phyloP scores from a whole-genome alignment of 2,329 filamentous ascomycete species.

The Metarhizium guizhouense region DNA sequence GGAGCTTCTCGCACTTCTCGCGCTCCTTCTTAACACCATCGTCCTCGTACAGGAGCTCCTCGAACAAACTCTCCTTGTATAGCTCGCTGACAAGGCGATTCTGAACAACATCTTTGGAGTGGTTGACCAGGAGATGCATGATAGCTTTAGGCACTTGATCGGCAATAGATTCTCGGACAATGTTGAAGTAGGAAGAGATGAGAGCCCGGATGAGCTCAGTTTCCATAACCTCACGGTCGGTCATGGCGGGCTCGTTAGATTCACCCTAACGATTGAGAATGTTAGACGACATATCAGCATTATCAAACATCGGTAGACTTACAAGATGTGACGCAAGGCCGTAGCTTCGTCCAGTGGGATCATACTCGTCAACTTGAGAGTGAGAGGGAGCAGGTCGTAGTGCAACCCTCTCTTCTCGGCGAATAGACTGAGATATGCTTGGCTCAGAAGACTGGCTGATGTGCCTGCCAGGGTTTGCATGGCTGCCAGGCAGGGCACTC shows the following conservation, averaged over 20 bases:
- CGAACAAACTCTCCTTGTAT: conserved; percentile 85
- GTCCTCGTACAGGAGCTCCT: conserved; percentile 93
- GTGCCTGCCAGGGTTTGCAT: conserved; percentile 43
- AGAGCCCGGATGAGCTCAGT: conserved; percentile 93
- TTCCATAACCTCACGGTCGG: conserved; percentile 92
- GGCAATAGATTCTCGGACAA: conserved; percentile 95
- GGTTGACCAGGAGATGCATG: conserved; percentile 97
- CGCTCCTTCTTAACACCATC: conserved; percentile 95
- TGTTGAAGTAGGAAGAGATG: conserved; percentile 98
- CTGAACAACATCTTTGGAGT: conserved; percentile 96
- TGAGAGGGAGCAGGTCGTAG: conserved; percentile 38
- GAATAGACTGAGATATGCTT: conserved; percentile 74
- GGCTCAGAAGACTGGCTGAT: conserved; percentile 72
- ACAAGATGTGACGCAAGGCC: conserved; percentile 47
- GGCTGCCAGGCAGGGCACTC: conserved; percentile 24
- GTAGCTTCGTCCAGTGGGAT: conserved; percentile 29
- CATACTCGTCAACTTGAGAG: conserved; percentile 29
- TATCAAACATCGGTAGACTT: conserved; percentile 26
- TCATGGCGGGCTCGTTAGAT: conserved; percentile 74
- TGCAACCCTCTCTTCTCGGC: conserved; percentile 54
- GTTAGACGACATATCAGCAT: neutral
- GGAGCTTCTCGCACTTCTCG: conserved; percentile 95
- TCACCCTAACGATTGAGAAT: conserved; percentile 33
- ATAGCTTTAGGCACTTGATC: conserved; percentile 98
- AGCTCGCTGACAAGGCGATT: conserved; percentile 92